These are phyloP conservation scores for Anethum foeniculum DNA, from an alignment of 140 eudicot genomes.

Conservation along the genomic window DNA sequence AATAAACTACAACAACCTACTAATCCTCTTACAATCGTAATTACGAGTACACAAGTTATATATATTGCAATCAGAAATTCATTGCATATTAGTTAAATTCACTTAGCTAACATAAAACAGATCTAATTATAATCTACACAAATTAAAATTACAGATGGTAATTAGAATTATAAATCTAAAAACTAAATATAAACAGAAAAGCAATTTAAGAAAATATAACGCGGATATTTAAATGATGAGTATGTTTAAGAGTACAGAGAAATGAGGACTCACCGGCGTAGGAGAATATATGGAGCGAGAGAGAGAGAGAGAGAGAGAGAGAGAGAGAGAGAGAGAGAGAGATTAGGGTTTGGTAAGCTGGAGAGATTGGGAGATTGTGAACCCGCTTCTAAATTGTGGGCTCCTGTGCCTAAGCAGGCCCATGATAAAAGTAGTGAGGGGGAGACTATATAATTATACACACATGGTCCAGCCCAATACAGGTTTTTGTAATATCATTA, in stretches of 20 bases:
- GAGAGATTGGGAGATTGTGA: background rate
- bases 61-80: background rate
- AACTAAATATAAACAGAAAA: background rate
- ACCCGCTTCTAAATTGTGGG: background rate
- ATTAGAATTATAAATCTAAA: background rate
- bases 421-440: background rate
- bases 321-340: background rate
- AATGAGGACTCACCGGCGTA: background rate
- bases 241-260: background rate
- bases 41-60: too few species aligned
- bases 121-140: background rate
- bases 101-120: background rate
- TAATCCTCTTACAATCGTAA: background rate
- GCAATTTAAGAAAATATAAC: background rate
- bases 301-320: background rate
- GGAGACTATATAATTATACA: background rate
- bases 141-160: background rate
- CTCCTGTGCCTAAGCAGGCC: background rate
- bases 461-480: background rate
- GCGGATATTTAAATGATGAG: background rate
- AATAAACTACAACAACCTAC: background rate
- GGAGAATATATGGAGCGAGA: background rate
- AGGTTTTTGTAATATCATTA: too few species aligned
- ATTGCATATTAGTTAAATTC: background rate
- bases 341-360: background rate